Evolutionary conservation across 108 stramenopile genomes (phyloP), one percentile per base, ranked within the genome.

Genomic region (Pseudonitzschia pungens): DNA sequence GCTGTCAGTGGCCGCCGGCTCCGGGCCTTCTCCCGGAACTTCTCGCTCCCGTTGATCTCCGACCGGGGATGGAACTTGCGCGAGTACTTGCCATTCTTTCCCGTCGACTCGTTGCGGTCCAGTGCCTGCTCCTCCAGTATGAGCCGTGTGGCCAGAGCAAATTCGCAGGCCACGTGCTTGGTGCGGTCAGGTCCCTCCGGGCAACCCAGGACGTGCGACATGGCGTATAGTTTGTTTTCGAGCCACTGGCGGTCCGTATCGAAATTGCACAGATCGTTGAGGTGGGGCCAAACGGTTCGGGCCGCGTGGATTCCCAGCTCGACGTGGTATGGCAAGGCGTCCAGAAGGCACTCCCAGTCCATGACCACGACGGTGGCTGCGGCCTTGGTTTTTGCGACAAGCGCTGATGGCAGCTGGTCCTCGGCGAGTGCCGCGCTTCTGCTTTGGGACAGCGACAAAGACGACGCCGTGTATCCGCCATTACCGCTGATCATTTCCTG

Each of bases 71-170:
- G 85, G 57, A 74, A 89, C 65, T 76, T 80, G 26, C 68, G 73
- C 28, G 79, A 86, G 68, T 89, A 89, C 43, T 89, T 89, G 1
- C 89, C 89, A 32, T 72, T 75, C n/a, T 75, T 76, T 9, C 86
- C 84, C 74, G 74, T 79, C 14, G 86, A 87, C 20, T 81, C 64
- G 14, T 86, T 84, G 14, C 69, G 75, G 63, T 89, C 89, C 26
- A 89, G 60, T 24, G 76, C 64, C 59, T 89, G 89, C 41, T 89
- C 89, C 66, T 89, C 89, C 10, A 89, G 15, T 16, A 89, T 53
- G 31, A 89, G 24, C 22, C 89, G 77, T 22, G 77, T 74, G 18
- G 83, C 51, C 32, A 89, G 52, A 1, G 86, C 89, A 44, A 57
- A 77, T 27, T 81, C 81, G 44, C 69, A 62, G n/a, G 51, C 56